Evolutionary conservation across 306 rosid species (phyloP).

Genomic region (Heteromeles arbutifolia): DNA sequence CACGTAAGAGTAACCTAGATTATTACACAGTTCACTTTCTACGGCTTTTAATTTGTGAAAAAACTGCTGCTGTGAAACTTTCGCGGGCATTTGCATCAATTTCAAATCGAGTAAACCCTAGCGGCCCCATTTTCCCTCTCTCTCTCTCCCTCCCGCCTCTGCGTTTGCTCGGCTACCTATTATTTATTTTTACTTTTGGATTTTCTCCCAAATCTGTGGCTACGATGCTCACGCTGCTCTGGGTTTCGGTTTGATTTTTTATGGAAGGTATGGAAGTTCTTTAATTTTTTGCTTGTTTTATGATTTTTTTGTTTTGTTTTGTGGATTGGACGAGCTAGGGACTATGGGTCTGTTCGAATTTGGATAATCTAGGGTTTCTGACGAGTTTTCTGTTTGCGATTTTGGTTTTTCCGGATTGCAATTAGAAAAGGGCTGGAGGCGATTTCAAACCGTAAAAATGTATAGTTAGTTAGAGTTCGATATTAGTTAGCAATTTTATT

Average conservation of each 20-base stretch:
- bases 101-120: conserved; percentile 72
- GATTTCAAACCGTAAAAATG: conserved; percentile 14
- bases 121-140: conserved; percentile 14
- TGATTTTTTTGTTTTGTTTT: neutral
- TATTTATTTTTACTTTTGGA: neutral
- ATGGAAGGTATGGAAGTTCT: neutral
- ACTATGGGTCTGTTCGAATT: neutral
- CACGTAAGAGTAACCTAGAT: conserved; percentile 16
- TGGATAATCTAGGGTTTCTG: neutral
- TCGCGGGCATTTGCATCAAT: conserved; percentile 69
- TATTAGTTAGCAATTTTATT: neutral
- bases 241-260: neutral
- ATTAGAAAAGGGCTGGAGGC: neutral
- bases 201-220: neutral
- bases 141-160: conserved; percentile 1
- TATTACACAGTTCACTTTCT: neutral
- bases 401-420: neutral
- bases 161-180: neutral
- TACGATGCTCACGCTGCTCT: conserved; percentile 8
- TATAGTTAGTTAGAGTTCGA: neutral
- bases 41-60: conserved; percentile 8
- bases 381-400: neutral
- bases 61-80: conserved; percentile 30
- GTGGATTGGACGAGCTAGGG: neutral
- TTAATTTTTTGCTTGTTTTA: too few relatives aligned